Evolutionary conservation across 805 yeast species (phyloP).

Genomic region (Wickerhamomyces bovis): DNA sequence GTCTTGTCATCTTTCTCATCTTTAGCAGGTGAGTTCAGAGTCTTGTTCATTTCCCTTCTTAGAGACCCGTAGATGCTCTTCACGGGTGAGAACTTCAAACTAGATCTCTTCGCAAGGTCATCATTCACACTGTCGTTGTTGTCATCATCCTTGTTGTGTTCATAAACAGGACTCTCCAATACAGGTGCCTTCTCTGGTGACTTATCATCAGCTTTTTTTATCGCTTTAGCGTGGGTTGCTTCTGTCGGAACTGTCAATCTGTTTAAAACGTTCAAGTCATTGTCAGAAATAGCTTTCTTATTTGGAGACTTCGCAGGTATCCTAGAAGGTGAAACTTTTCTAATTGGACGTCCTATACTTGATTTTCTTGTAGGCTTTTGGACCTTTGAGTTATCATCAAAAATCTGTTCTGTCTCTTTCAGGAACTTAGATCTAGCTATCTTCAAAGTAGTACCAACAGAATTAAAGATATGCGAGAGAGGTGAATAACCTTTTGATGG

Average conservation of each 20-base stretch:
- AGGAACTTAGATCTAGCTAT: conserved; percentile 19
- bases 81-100: conserved; percentile 23
- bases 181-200: not conserved
- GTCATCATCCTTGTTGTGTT: conserved; percentile 1
- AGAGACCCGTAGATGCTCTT: conserved; percentile 22
- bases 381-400: conserved; percentile 5
- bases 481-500: conserved; percentile 17
- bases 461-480: conserved; percentile 19
- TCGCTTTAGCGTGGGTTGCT: conserved; percentile 12
- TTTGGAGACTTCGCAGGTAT: conserved; percentile 1
- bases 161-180: conserved; percentile 3
- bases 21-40: conserved; percentile 9
- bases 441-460: conserved; percentile 21
- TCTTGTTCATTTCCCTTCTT: conserved; percentile 20
- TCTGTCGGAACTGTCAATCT: conserved; percentile 14
- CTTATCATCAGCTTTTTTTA: not conserved
- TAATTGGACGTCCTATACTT: not conserved
- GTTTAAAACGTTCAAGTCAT: conserved; percentile 6
- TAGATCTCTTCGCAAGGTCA: conserved; percentile 10
- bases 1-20: not conserved
- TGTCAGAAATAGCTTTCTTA: conserved; percentile 1
- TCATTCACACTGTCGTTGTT: conserved; percentile 3
- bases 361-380: conserved; percentile 1
- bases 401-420: conserved; percentile 12
- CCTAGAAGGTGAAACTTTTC: not conserved